A percentile compares a stretch with the other conserved stretches of the same genome.
Evolutionary conservation across 345 rosid species (phyloP).

Genomic region (Cochlearia excelsa): DNA sequence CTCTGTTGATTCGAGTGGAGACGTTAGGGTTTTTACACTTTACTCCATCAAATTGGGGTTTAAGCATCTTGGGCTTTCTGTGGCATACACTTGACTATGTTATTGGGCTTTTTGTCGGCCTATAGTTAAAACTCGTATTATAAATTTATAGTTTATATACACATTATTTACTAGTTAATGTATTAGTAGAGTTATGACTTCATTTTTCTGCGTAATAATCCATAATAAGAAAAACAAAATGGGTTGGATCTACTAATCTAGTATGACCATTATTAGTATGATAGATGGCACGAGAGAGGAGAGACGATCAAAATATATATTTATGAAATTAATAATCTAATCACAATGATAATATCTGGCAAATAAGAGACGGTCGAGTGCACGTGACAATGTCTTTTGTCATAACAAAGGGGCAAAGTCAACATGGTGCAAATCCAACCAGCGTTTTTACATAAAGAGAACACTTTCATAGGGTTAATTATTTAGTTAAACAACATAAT

Average conservation of each 20-base stretch:
- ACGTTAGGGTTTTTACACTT: constrained; percentile 29
- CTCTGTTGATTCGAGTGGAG: constrained; percentile 21
- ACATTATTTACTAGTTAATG: too few relatives aligned
- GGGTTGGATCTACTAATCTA: too few relatives aligned
- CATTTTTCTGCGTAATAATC: too few relatives aligned
- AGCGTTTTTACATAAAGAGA: too few relatives aligned
- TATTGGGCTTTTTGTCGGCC: constrained; percentile 3
- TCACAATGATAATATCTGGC: constrained; percentile 15
- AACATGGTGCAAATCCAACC: too few relatives aligned
- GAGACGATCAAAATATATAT: constrained; percentile 19
- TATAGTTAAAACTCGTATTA: background rate
- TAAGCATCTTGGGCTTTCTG: constrained; percentile 24
- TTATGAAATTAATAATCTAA: too few relatives aligned
- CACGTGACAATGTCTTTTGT: constrained; percentile 31
- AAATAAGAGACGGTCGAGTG: constrained; percentile 17
- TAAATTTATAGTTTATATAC: too few relatives aligned
- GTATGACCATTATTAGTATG: too few relatives aligned
- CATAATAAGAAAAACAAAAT: too few relatives aligned
- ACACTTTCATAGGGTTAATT: too few relatives aligned
- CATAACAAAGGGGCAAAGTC: background rate
- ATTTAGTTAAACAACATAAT: background rate
- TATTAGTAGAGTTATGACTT: too few relatives aligned
- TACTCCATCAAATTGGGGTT: constrained; percentile 21
- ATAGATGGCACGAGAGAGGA: too few relatives aligned
- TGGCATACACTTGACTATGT: background rate